Evolutionary conservation across 495 filamentous ascomycete species (phyloP), one percentile per base, ranked within the genome.

Genomic region (Tuber borchii): DNA sequence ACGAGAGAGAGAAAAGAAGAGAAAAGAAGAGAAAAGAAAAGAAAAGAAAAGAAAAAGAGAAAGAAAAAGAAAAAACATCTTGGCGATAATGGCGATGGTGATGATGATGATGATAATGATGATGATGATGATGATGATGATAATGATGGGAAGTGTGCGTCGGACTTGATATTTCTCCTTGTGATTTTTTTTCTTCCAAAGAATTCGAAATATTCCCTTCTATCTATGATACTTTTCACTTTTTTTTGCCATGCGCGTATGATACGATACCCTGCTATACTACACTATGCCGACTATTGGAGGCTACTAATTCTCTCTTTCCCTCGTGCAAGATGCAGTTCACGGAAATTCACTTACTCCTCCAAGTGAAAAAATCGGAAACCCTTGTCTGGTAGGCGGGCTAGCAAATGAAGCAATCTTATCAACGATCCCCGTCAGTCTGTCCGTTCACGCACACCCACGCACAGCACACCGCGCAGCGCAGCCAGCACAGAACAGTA

Each of bases 391-490:
- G 14, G 56, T 10, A 65, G 6, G 56, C 56, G 17, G 4, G 56
- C 56, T 26, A 65, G 56, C 56, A 34, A 65, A 51, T 73, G 61
- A 75, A 72, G 74, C 74, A 76, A 73, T 73, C 26, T 65, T 65
- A 34, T 65, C 26, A 31, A 31, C 56, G 6, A 34, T 5, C 56
- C 56, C 26, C 26, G 56, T 31, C 26, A 0, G 56, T 34, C 14
- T 8, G 26, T 34, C 26, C 26, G 26, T 34, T 65, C 26, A 65
- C 56, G n/a, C 56, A 65, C 56, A 65, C 56, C 12, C 56, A 65
- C 56, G 56, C 56, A 65, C 31, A 65, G 12, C 56, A 34, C 56
- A 65, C 56, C 26, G 56, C 26, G 26, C 56, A 34, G 2, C 56
- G 34, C 56, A 65, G 26, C 26, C 56, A 65, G 56, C 26, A 65